phyloP scores from a whole-genome alignment of 208 protist genomes.

The Crithidia mellificae region DNA sequence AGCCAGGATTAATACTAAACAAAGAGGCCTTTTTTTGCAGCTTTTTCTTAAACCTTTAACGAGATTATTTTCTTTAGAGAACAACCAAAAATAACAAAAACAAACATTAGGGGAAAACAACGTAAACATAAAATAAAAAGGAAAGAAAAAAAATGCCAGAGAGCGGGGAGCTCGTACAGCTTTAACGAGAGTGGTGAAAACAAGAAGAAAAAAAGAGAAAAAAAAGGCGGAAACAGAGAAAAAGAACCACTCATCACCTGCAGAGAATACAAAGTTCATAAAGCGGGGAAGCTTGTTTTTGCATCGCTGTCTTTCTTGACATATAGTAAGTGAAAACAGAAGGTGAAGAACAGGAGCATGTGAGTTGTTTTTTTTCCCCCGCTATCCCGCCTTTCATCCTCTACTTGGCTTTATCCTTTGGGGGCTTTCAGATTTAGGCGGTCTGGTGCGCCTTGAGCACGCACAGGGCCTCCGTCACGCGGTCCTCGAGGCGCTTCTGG shows the following conservation, averaged over 20 bases:
- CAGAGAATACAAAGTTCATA: background rate
- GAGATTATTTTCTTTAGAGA: no score
- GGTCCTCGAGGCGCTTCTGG: constrained; percentile 63
- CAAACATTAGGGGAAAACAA: background rate
- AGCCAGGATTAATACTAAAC: no score
- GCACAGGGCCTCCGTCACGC: constrained; percentile 79
- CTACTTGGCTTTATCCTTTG: no score
- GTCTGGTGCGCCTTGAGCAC: constrained; percentile 72
- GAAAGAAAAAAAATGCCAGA: constrained; percentile 4
- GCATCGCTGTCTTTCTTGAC: no score
- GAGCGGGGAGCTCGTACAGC: constrained; percentile 4
- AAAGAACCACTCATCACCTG: background rate
- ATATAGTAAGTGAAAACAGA: no score
- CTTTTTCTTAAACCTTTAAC: background rate
- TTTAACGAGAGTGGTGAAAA: no score
- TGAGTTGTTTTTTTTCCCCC: no score
- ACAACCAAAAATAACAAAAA: constrained; percentile 1
- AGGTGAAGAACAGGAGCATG: no score
- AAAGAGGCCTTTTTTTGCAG: no score
- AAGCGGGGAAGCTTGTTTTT: background rate
- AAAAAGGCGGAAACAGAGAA: constrained; percentile 3
- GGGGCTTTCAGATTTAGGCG: constrained; percentile 14
- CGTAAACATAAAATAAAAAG: background rate
- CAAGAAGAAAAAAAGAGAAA: constrained; percentile 4
- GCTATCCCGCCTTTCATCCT: background rate